These are phyloP conservation scores for Sugiyamaella neomexicana DNA, from an alignment of 1,139 yeast genomes.

Conservation along the genomic window DNA sequence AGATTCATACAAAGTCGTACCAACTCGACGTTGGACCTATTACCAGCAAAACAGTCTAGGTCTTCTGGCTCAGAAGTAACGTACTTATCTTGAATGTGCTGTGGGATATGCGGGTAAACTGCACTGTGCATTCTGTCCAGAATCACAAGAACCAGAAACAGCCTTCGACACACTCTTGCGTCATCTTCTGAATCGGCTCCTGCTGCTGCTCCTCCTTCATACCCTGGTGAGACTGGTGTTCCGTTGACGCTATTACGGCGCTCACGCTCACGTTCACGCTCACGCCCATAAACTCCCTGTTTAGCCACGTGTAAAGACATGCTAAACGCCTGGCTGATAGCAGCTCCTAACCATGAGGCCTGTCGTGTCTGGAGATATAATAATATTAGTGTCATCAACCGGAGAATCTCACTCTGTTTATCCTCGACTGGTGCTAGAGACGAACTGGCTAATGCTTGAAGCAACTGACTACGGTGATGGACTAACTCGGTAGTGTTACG, in stretches of 20 bases:
- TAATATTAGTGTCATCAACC: slow-evolving; percentile 38
- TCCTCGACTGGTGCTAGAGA: slow-evolving; percentile 17
- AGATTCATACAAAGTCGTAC: slow-evolving; percentile 30
- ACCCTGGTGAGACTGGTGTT: slow-evolving; percentile 1
- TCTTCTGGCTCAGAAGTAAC: slow-evolving; percentile 28
- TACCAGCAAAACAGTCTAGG: slow-evolving; percentile 27
- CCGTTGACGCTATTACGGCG: not conserved
- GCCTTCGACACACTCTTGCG: slow-evolving; percentile 25
- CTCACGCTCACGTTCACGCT: not conserved
- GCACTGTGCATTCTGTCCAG: slow-evolving; percentile 36
- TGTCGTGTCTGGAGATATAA: slow-evolving; percentile 42
- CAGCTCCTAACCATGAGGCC: slow-evolving; percentile 42
- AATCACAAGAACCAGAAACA: slow-evolving; percentile 37
- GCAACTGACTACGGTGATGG: slow-evolving; percentile 13
- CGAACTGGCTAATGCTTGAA: slow-evolving; percentile 13
- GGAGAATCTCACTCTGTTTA: slow-evolving; percentile 29
- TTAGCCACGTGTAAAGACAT: slow-evolving; percentile 28
- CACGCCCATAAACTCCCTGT: not conserved
- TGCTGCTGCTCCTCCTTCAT: not conserved
- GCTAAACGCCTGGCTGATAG: slow-evolving; percentile 39
- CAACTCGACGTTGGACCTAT: slow-evolving; percentile 30
- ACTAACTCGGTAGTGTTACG: slow-evolving; percentile 8
- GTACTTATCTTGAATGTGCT: slow-evolving; percentile 29
- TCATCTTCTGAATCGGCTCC: slow-evolving; percentile 26
- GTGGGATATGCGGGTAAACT: slow-evolving; percentile 28